Conservation (phyloP, 1,284 basidiomycete species). For the Cutaneotrichosporon sp. region DNA sequence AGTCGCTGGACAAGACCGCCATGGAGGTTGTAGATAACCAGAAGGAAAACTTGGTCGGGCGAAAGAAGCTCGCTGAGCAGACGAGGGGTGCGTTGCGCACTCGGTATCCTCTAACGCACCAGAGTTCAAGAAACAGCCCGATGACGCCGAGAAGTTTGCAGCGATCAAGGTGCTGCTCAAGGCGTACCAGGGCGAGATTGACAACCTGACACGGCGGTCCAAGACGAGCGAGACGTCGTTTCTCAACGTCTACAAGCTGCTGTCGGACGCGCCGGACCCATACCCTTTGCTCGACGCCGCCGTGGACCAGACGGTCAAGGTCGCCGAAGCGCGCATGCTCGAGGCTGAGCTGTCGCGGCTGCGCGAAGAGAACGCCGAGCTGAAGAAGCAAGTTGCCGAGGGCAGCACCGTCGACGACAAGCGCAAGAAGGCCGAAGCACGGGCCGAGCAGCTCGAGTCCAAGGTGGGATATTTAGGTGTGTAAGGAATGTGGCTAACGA, state of each 20-base stretch:
- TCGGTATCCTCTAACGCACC: neutral
- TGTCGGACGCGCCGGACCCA: conserved; percentile 92
- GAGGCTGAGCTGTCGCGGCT: conserved; percentile 66
- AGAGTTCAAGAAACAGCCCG: conserved; percentile 86
- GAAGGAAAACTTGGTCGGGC: conserved; percentile 88
- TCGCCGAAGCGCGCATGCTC: conserved; percentile 69
- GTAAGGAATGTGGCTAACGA: neutral
- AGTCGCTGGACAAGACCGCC: conserved; percentile 80
- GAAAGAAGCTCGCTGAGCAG: conserved; percentile 85
- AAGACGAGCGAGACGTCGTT: conserved; percentile 91
- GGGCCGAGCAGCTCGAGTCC: conserved; percentile 71
- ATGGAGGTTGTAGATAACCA: conserved; percentile 95
- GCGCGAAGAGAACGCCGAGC: conserved; percentile 70
- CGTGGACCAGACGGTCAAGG: conserved; percentile 83
- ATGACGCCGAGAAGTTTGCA: conserved; percentile 72
- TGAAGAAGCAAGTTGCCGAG: conserved; percentile 66
- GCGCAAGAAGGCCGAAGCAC: conserved; percentile 67
- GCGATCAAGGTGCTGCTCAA: conserved; percentile 84
- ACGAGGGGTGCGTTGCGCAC: conserved; percentile 65
- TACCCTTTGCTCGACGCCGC: conserved; percentile 91
- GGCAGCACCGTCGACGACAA: conserved; percentile 62
- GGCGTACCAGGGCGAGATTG: conserved; percentile 95
- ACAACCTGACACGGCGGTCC: conserved; percentile 83
- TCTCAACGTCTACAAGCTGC: conserved; percentile 83
- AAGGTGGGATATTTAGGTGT: conserved; percentile 56